Evolutionary conservation across 2,329 filamentous ascomycete genomes (phyloP).

Genomic region (Alternaria solani): DNA sequence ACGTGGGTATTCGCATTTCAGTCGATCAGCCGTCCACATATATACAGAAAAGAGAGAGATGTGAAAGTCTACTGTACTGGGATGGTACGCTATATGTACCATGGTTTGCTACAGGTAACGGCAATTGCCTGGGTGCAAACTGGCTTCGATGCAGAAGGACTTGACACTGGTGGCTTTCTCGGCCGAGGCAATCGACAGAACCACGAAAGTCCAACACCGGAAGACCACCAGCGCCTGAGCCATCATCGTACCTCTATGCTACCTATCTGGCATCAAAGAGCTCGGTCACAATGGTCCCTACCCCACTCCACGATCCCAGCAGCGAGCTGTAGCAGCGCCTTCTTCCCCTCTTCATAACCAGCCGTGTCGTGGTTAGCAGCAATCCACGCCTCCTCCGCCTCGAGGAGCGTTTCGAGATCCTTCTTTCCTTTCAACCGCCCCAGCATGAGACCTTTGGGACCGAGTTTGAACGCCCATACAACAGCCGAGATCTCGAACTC

Average conservation of each 20-base stretch:
- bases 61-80: too few species aligned
- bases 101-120: not conserved
- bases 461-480: not conserved
- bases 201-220: not conserved
- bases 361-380: not conserved
- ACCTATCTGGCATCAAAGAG: not conserved
- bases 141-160: not conserved
- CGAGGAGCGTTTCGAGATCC: not conserved
- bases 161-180: not conserved
- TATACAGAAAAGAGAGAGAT: not conserved
- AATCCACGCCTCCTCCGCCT: constrained; percentile 1
- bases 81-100: too few species aligned
- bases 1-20: not conserved
- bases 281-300: not conserved
- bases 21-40: not conserved
- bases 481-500: not conserved
- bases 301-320: not conserved
- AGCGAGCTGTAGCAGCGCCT: not conserved
- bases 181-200: not conserved
- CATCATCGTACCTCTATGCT: not conserved
- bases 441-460: not conserved
- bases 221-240: not conserved
- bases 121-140: not conserved
- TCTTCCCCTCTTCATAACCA: not conserved
- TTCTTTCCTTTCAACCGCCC: not conserved